A percentile compares a stretch with the other conserved stretches of the same genome.
Evolutionary conservation across 129 eudicot species (phyloP).

Genomic region (Artemisia argyi): DNA sequence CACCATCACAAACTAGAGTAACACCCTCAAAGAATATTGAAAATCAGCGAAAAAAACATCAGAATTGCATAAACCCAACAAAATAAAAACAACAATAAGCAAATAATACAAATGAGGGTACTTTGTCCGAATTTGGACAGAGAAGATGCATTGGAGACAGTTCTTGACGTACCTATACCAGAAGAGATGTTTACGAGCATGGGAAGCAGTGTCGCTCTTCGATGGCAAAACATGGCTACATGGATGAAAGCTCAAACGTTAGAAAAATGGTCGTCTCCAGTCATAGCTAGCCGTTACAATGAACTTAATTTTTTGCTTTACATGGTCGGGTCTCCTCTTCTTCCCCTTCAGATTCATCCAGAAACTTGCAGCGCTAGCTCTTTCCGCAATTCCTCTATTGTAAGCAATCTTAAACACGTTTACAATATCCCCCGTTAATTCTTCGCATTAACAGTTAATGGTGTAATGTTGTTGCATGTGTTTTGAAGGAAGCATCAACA

Average conservation of each 20-base stretch:
- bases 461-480: conserved; percentile 15
- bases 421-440: background rate
- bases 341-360: conserved; percentile 78
- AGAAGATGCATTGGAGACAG: conserved; percentile 77
- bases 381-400: conserved; percentile 73
- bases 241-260: conserved; percentile 94
- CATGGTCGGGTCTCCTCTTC: conserved; percentile 78
- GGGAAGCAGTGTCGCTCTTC: conserved; percentile 61
- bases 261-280: conserved; percentile 74
- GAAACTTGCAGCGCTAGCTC: conserved; percentile 50
- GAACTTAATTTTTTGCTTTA: conserved; percentile 80
- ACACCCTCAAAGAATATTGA: conserved; percentile 14
- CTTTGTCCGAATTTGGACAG: conserved; percentile 78
- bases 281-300: conserved; percentile 66
- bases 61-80: conserved; percentile 2
- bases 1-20: conserved; percentile 17
- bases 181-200: conserved; percentile 75
- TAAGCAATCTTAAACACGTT: conserved; percentile 31
- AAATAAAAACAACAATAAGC: background rate
- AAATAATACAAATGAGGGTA: conserved; percentile 52
- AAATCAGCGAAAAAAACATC: background rate
- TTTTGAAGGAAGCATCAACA: conserved; percentile 84
- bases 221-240: conserved; percentile 92
- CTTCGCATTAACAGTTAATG: background rate
- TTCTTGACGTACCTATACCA: conserved; percentile 84